Percentiles rank a stretch among this genome's conserved stretches.
phyloP scores from a whole-genome alignment of 441 rosid species.

The Gossypium davidsonii region DNA sequence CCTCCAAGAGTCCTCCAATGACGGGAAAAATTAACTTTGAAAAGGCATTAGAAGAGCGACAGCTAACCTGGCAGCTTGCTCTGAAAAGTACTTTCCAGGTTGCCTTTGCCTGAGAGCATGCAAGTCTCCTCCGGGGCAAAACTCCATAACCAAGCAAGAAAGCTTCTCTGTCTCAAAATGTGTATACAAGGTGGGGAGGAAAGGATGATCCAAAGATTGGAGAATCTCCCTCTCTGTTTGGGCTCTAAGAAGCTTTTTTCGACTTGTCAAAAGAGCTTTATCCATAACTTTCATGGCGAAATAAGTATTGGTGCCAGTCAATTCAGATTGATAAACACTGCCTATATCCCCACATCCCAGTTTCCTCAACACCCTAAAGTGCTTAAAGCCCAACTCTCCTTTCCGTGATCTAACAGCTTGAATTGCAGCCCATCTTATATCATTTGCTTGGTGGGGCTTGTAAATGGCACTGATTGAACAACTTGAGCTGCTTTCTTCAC shows the following conservation, averaged over 20 bases:
- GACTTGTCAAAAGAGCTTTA: slow-evolving; percentile 56
- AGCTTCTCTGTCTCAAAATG: slow-evolving; percentile 69
- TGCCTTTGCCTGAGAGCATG: slow-evolving; percentile 65
- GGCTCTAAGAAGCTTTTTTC: slow-evolving; percentile 68
- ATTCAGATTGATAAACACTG: slow-evolving; percentile 65
- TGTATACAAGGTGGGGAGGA: slow-evolving; percentile 59
- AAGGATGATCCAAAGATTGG: slow-evolving; percentile 70
- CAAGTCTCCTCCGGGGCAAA: slow-evolving; percentile 76
- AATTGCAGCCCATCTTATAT: slow-evolving; percentile 83
- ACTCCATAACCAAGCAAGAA: slow-evolving; percentile 89
- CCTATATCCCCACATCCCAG: slow-evolving; percentile 94
- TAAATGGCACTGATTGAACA: slow-evolving; percentile 43
- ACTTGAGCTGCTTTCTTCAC: slow-evolving; percentile 85
- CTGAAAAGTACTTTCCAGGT: slow-evolving; percentile 59
- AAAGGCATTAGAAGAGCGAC: neutral
- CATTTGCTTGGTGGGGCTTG: slow-evolving; percentile 89
- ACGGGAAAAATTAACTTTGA: too few relatives aligned
- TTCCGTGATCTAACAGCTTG: slow-evolving; percentile 53
- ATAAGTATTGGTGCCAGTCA: slow-evolving; percentile 56
- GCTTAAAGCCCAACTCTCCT: slow-evolving; percentile 52
- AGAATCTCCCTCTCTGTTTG: slow-evolving; percentile 77
- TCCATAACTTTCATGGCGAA: slow-evolving; percentile 90
- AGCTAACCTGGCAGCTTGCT: slow-evolving; percentile 58
- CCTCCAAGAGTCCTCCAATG: too few relatives aligned
- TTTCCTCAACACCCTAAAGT: slow-evolving; percentile 51